Conservation (phyloP, 2,329 filamentous ascomycete genomes). For the Cytospora leucostoma region DNA sequence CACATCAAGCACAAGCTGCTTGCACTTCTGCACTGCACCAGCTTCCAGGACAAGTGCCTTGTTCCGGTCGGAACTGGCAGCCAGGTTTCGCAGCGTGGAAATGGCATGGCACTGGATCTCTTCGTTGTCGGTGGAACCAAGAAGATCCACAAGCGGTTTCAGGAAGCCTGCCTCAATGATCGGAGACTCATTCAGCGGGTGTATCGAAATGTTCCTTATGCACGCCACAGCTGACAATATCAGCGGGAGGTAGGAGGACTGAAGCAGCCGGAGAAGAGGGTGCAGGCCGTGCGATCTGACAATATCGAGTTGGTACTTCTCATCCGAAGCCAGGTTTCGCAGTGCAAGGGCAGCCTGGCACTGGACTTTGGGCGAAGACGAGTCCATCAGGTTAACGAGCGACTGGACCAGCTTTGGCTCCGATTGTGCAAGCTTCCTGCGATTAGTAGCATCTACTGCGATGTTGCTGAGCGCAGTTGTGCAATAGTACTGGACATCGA, state of each 20-base stretch:
- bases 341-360: slow-evolving; percentile 94
- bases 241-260: slow-evolving; percentile 92
- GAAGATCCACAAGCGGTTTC: slow-evolving; percentile 86
- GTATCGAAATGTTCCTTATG: slow-evolving; percentile 98
- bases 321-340: slow-evolving; percentile 93
- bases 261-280: slow-evolving; percentile 83
- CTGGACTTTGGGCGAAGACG: slow-evolving; percentile 94
- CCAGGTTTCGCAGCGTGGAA: slow-evolving; percentile 91
- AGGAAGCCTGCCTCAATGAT: slow-evolving; percentile 98
- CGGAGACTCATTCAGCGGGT: slow-evolving; percentile 94
- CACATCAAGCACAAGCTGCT: slow-evolving; percentile 90
- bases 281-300: slow-evolving; percentile 84
- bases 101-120: slow-evolving; percentile 99
- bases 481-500: slow-evolving; percentile 99
- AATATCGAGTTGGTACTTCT: slow-evolving; percentile 98
- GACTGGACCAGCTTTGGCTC: slow-evolving; percentile 92
- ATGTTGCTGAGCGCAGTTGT: slow-evolving; percentile 98
- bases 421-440: slow-evolving; percentile 85
- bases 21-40: slow-evolving; percentile 97
- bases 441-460: slow-evolving; percentile 87
- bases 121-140: slow-evolving; percentile 95
- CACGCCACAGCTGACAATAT: slow-evolving; percentile 97
- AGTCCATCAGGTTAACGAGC: slow-evolving; percentile 95
- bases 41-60: slow-evolving; percentile 97
- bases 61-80: slow-evolving; percentile 95